Base-by-base conservation (phyloP, 306 rosid species). In the Cicer yamashitae region DNA sequence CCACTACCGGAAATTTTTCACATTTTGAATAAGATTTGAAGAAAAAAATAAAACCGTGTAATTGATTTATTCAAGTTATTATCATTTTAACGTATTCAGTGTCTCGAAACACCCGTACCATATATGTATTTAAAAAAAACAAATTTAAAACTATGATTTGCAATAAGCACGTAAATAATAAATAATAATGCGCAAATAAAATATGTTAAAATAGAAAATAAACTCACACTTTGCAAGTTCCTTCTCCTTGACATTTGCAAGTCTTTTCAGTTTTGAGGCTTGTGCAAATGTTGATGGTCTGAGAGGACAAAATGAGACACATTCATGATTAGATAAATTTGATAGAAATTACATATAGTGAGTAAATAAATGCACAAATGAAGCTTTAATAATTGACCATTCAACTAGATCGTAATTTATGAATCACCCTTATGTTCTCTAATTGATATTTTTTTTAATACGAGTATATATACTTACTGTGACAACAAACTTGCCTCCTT, bases 271-370 rank as follows among this genome's bases (percentile, higher is more conserved):
- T 67, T 88, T 89, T 13, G 96, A 89, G 11, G 99, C 97, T 77
- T 86, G 99, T 8, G 93, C 96, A 80, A 89, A 94, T 13, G 96
- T 94, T 34, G 97, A 88, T 25, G 92, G 97, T 82, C 98, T 91
- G 50, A 56, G 51, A 61, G 38, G 14, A 71, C 41, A 75, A 64
- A 64, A 25, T 25, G 3, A 25, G 30, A 2, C 30, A 25, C 30
- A 25, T 25, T 25, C 30, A 25, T 25, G 30, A 25, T 0, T 25
- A 25, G 30, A 25, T 25, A 25, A 25, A 25, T 2, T 25, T 41
- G 45, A 8, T 41, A 6, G 0, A 41, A 1, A 41, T 41, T 7
- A 41, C 45, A 41, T 41, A 6, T 41, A 7, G 1, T 18, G 0
- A 11, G 8, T 50, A 50, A 50, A 50, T 50, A 50, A 11, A 50